phyloP scores from a whole-genome alignment of 345 rosid genomes.

The Corchorus olitorius region DNA sequence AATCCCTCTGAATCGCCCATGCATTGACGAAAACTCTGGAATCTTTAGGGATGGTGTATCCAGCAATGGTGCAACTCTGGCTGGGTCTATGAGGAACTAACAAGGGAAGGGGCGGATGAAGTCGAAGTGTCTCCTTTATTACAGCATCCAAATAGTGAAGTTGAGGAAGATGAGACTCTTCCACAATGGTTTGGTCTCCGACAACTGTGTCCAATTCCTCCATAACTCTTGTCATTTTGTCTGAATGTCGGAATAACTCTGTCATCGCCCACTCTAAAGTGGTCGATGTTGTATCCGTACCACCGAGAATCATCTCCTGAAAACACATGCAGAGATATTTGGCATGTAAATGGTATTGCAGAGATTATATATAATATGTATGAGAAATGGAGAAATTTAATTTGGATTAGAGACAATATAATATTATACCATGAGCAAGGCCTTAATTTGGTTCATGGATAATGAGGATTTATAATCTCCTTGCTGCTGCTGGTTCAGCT shows the following conservation, averaged over 20 bases:
- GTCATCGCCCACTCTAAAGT: conserved; percentile 24
- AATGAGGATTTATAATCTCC: not conserved
- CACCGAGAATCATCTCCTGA: conserved; percentile 18
- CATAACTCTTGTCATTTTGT: not conserved
- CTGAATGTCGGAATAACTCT: conserved; percentile 16
- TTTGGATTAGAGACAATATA: too few relatives aligned
- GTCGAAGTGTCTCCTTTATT: conserved; percentile 8
- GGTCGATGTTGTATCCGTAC: conserved; percentile 13
- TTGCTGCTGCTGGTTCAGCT: not conserved
- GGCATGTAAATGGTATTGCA: too few relatives aligned
- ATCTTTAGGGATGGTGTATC: too few relatives aligned
- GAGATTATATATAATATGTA: too few relatives aligned
- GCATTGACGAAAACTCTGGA: too few relatives aligned
- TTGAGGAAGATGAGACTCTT: conserved; percentile 14
- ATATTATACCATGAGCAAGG: not conserved
- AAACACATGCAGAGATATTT: too few relatives aligned
- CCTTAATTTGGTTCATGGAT: not conserved
- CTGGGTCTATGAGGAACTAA: too few relatives aligned
- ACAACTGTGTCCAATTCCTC: conserved; percentile 17
- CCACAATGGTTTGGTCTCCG: conserved; percentile 13
- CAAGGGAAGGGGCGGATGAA: too few relatives aligned
- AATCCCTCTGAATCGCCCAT: too few relatives aligned
- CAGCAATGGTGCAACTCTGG: too few relatives aligned
- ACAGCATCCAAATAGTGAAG: conserved; percentile 14
- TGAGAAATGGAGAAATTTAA: too few relatives aligned